These are phyloP conservation scores for Nakaseomyces kungkrabaensis DNA, from an alignment of 1,139 yeast genomes.

Conservation along the genomic window DNA sequence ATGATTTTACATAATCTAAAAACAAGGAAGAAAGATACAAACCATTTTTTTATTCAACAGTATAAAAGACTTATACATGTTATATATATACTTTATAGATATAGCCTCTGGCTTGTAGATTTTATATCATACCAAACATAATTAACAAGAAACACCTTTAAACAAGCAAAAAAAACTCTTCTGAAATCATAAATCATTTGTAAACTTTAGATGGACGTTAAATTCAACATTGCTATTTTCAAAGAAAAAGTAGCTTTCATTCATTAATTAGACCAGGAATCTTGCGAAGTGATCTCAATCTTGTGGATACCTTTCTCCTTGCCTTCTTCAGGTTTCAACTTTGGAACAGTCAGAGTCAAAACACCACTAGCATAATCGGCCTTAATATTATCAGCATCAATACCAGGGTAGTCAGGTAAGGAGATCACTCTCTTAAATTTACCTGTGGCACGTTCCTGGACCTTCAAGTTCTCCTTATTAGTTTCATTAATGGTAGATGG, in stretches of 20 bases:
- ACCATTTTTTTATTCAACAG: too few species aligned
- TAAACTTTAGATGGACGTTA: too few species aligned
- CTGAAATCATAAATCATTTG: too few species aligned
- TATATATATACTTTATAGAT: too few species aligned
- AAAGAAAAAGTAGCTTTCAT: neutral
- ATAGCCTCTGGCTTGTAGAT: too few species aligned
- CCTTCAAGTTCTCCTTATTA: conserved; percentile 25
- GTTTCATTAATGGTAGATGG: conserved; percentile 17
- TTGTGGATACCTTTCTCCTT: conserved; percentile 27
- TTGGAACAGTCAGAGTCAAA: conserved; percentile 33
- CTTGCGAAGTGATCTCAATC: conserved; percentile 29
- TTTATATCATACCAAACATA: too few species aligned
- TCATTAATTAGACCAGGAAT: conserved; percentile 12
- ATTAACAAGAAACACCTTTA: too few species aligned
- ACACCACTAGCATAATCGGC: conserved; percentile 36
- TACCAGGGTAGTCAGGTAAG: conserved; percentile 30
- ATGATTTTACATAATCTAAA: too few species aligned
- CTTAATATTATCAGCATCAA: conserved; percentile 34
- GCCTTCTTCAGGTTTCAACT: conserved; percentile 22
- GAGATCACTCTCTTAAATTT: conserved; percentile 34
- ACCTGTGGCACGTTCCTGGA: conserved; percentile 34
- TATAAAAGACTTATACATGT: too few species aligned
- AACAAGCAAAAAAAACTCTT: too few species aligned
- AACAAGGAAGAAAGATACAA: too few species aligned
- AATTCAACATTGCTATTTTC: too few species aligned